These are phyloP conservation scores for Lentinula edodes DNA, from an alignment of 768 basidiomycete species.

Conservation along the genomic window DNA sequence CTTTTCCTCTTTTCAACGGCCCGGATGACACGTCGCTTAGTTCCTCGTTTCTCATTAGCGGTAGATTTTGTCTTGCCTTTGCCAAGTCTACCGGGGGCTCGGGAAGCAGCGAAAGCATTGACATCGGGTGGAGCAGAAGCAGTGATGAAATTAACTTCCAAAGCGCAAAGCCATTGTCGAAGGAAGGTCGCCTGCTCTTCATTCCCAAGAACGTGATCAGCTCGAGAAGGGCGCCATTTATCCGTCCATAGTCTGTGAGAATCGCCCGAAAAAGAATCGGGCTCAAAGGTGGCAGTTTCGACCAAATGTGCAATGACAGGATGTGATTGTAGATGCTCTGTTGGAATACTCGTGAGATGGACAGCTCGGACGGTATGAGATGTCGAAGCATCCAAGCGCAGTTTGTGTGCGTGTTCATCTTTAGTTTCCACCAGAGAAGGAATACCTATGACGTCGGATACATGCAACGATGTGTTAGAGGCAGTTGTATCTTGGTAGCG, in stretches of 20 bases:
- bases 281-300: conserved; percentile 13
- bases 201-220: conserved; percentile 77
- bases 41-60: conserved; percentile 24
- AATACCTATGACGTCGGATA: not conserved
- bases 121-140: not conserved
- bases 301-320: conserved; percentile 45
- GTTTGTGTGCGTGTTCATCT: not conserved
- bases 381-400: not conserved
- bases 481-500: not conserved
- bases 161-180: conserved; percentile 73
- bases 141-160: conserved; percentile 46
- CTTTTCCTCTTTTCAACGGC: conserved; percentile 51
- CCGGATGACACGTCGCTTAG: conserved; percentile 57
- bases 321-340: conserved; percentile 31
- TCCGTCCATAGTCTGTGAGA: conserved; percentile 59
- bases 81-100: conserved; percentile 12
- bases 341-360: conserved; percentile 20
- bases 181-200: conserved; percentile 64
- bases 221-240: conserved; percentile 69
- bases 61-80: conserved; percentile 22
- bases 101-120: conserved; percentile 4
- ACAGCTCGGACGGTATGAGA: not conserved
- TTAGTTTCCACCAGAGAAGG: no score
- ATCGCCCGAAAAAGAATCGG: conserved; percentile 11
- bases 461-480: not conserved